Conservation (phyloP, 139 green algal species). For the Coelastrella sp. region DNA sequence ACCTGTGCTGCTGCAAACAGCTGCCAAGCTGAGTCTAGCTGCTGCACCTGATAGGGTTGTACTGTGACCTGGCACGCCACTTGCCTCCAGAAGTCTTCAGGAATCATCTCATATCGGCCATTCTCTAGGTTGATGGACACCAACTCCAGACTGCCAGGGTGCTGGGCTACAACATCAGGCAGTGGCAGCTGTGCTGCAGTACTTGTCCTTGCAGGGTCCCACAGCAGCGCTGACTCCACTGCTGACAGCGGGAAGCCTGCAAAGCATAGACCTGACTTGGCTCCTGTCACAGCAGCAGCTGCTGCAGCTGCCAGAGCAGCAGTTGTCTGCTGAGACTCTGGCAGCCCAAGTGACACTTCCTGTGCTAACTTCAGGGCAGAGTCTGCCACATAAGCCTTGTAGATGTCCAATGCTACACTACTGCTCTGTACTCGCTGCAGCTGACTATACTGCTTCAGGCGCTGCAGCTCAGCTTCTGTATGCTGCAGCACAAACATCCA, state of each 20-base stretch:
- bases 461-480: constrained; percentile 4
- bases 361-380: background rate
- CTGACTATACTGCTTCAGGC: background rate
- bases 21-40: background rate
- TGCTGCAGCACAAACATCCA: background rate
- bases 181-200: background rate
- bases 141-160: background rate
- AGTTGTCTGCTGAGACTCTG: background rate
- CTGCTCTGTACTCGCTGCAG: constrained; percentile 12
- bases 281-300: background rate
- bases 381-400: constrained; percentile 15
- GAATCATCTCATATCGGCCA: background rate
- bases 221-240: background rate
- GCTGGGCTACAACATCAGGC: background rate
- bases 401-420: background rate
- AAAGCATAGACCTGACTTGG: background rate
- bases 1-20: background rate
- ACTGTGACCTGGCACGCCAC: background rate
- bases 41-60: background rate
- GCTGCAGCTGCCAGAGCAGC: background rate
- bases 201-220: background rate
- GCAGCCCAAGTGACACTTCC: background rate
- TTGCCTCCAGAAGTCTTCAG: background rate
- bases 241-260: background rate
- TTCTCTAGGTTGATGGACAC: constrained; percentile 5